Conservation (phyloP, 164 flowering plant species). For the Cinnamomum chago region DNA sequence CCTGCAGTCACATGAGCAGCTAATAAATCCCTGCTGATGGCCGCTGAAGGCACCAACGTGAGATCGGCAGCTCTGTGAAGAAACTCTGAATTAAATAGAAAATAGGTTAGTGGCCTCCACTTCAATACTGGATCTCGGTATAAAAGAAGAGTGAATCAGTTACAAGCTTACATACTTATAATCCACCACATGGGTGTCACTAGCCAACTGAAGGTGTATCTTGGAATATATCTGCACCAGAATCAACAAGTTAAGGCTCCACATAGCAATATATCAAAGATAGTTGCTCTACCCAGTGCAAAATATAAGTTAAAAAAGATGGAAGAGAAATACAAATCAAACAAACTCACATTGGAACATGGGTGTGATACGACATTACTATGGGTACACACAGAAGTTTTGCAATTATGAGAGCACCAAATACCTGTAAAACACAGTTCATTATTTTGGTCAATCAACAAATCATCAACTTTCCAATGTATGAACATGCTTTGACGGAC, state of each 20-base stretch:
- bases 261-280: not conserved
- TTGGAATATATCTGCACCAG: constrained; percentile 84
- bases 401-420: constrained; percentile 91
- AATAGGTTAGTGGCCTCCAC: constrained; percentile 6
- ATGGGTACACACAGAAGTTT: constrained; percentile 83
- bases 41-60: constrained; percentile 93
- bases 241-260: constrained; percentile 3
- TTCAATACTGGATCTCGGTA: not conserved
- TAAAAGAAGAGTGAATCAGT: not conserved
- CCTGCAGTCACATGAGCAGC: constrained; percentile 79
- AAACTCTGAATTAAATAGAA: constrained; percentile 51
- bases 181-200: constrained; percentile 95
- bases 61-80: constrained; percentile 98
- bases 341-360: constrained; percentile 92
- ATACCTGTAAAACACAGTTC: constrained; percentile 49
- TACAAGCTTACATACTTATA: constrained; percentile 59
- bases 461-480: constrained; percentile 2
- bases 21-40: constrained; percentile 73
- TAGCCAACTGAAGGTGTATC: constrained; percentile 98
- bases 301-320: not conserved
- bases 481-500: not conserved
- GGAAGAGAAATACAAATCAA: not conserved
- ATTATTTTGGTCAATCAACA: not conserved
- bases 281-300: not conserved
- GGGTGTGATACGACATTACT: constrained; percentile 99